Evolutionary conservation across 2,329 filamentous ascomycete species (phyloP), one percentile per base, ranked within the genome.

Genomic region (Sarocladiaceae sp.): DNA sequence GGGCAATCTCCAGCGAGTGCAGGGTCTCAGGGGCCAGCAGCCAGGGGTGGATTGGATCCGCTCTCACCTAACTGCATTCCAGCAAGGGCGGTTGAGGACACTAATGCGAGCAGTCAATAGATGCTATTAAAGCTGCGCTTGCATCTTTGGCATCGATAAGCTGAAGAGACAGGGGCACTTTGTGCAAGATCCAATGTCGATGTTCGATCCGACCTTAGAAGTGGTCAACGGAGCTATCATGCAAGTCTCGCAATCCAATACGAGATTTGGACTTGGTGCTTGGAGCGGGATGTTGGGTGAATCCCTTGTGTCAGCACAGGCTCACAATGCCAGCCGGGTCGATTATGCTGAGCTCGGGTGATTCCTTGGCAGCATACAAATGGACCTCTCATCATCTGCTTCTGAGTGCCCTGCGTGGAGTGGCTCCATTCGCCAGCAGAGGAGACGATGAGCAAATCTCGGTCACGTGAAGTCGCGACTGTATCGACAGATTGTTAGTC

Each of bases 61-160:
- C 25, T 20, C 25, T n/a, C n/a, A n/a, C n/a, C n/a, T 18, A 17
- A 12, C 10, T 29, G 44, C 44, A 48, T 48, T 48, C 44, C 44
- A 31, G 44, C 44, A 23, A n/a, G 44, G 17, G 33, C 17, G 40
- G 40, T 18, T 11, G 12, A 33, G 4, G 44, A 26, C 26, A 33
- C 44, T 48, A 33, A 48, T 22, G 44, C n/a, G 44, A 29, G 28
- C 26, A 48, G 26, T 31, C 18, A 48, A 33, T 28, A 46, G 28
- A 5, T 7, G 40, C 22, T 28, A n/a, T 44, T 28, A 44, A n/a
- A 44, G 22, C 17, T 44, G 23, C n/a, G n/a, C n/a, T n/a, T n/a
- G n/a, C n/a, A n/a, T n/a, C n/a, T n/a, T n/a, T n/a, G n/a, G n/a
- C n/a, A n/a, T n/a, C n/a, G n/a, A n/a, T n/a, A n/a, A 26, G 20